These are phyloP conservation scores for Cystobasidium pallidum DNA, from an alignment of 1,284 basidiomycete genomes.

Conservation along the genomic window DNA sequence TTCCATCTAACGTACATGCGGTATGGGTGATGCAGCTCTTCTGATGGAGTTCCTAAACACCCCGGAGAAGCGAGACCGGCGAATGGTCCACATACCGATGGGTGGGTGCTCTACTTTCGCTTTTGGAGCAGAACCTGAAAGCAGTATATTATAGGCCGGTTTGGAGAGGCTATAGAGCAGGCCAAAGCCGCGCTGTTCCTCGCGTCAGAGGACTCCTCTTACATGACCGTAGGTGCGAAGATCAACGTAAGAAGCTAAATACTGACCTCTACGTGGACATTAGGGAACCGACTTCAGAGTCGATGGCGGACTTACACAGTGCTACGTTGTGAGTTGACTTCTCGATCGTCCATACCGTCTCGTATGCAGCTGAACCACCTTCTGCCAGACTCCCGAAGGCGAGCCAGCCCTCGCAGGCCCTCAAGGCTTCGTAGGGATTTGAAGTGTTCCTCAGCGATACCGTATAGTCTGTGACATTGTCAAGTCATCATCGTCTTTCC, in stretches of 20 bases:
- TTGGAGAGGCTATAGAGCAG: conserved; percentile 93
- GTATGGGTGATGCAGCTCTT: conserved; percentile 64
- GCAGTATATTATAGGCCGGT: conserved; percentile 65
- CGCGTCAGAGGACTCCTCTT: conserved; percentile 60
- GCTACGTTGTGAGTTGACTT: conserved; percentile 70
- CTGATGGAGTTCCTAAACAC: conserved; percentile 98
- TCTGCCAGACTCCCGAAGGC: conserved; percentile 53
- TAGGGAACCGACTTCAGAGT: conserved; percentile 87
- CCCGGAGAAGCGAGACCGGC: conserved; percentile 88
- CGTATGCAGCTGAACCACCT: neutral
- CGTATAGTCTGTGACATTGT: too few species aligned
- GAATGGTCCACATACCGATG: conserved; percentile 91
- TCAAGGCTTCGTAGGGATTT: conserved; percentile 21
- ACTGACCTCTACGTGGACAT: neutral
- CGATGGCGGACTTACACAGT: conserved; percentile 84
- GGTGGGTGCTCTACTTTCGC: conserved; percentile 65
- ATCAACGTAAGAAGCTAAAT: neutral
- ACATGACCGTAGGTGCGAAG: conserved; percentile 59
- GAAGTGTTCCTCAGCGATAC: neutral
- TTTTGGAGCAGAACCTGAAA: neutral
- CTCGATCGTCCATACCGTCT: too few species aligned
- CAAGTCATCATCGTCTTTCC: neutral
- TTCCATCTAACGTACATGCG: neutral
- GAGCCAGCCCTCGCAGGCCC: conserved; percentile 50
- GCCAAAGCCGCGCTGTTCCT: conserved; percentile 70